Evolutionary conservation across 148 eudicot species (phyloP), one percentile per base, ranked within the genome.

Genomic region (Fagopyrum tataricum): DNA sequence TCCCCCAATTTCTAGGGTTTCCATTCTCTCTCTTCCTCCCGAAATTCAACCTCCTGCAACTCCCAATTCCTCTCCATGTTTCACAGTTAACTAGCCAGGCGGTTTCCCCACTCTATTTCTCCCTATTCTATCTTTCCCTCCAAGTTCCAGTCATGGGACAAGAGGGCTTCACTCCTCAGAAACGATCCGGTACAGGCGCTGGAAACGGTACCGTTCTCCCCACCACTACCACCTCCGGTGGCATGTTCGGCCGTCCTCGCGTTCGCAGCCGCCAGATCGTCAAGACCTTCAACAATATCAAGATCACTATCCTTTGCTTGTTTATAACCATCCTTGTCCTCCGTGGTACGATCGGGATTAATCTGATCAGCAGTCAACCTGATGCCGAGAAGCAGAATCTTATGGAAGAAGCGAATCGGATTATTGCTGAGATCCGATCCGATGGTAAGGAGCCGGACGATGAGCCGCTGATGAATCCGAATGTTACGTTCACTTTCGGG

Each of bases 271-370:
- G 83, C 41, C 87, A 79, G 31, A 79, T 84, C 73, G 82, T 81
- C 6, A 87, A 83, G 59, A 83, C 84, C 6, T 52, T 85, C 79
- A 80, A 78, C 76, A 85, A 85, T 73, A 78, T 83, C 0, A 80
- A 81, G 75, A 78, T 83, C 74, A 85, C 91, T 2, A 72, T 87
- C 70, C 42, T 87, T 1, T 87, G 91, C 41, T 81, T 85, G 12
- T 77, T 87, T 70, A 79, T 87, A 6, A 87, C 91, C 5, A 79
- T 87, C 73, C 76, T 87, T 5, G 91, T 87, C 67, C 78, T 87
- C 37, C 88, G 88, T 8, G 91, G 91, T 48, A 87, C 91, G 10
- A 85, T 87, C 40, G 91, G 91, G 40, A 55, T 87, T 53, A 83
- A 83, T 74, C 86, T 83, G 37, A 67, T 79, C n/a, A 14, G 78